Evolutionary conservation across 768 basidiomycete species (phyloP), one percentile per base, ranked within the genome.

Genomic region (Mycena belliarum): DNA sequence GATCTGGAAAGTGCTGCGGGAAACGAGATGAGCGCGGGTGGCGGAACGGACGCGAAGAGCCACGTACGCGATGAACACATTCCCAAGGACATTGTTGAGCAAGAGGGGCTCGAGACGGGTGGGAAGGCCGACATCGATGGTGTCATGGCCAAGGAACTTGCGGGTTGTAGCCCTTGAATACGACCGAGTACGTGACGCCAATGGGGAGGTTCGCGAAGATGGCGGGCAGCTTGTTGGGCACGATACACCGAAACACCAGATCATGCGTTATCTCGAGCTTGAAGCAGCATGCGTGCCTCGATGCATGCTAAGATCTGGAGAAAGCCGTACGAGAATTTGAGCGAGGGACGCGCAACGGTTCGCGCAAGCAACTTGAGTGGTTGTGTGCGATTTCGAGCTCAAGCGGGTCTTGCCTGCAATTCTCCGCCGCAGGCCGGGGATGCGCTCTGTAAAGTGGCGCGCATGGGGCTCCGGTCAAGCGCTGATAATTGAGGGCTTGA

Each of bases 251-350:
- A 76, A 98, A 98, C 2, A 94, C 97, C 25, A 99, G 82, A 70
- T 98, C 98, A 72, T 99, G 97, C 2, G 95, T 97, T 60, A 99
- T 97, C 69, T 99, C 97, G 69, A n/a, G n/a, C n/a, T n/a, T n/a
- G n/a, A n/a, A n/a, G n/a, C n/a, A n/a, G n/a, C n/a, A n/a, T n/a
- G n/a, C n/a, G n/a, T n/a, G n/a, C n/a, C n/a, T n/a, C n/a, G n/a
- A n/a, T n/a, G n/a, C n/a, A n/a, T n/a, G n/a, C n/a, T n/a, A n/a
- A n/a, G n/a, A n/a, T n/a, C n/a, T n/a, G n/a, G n/a, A n/a, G n/a
- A n/a, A n/a, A n/a, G n/a, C n/a, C n/a, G n/a, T n/a, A n/a, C n/a
- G n/a, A n/a, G n/a, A n/a, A n/a, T n/a, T n/a, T n/a, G n/a, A n/a
- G n/a, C n/a, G n/a, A n/a, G n/a, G n/a, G n/a, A n/a, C n/a, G n/a